Evolutionary conservation across 2,329 filamentous ascomycete species (phyloP).

Genomic region (Fusarium denticulatum): DNA sequence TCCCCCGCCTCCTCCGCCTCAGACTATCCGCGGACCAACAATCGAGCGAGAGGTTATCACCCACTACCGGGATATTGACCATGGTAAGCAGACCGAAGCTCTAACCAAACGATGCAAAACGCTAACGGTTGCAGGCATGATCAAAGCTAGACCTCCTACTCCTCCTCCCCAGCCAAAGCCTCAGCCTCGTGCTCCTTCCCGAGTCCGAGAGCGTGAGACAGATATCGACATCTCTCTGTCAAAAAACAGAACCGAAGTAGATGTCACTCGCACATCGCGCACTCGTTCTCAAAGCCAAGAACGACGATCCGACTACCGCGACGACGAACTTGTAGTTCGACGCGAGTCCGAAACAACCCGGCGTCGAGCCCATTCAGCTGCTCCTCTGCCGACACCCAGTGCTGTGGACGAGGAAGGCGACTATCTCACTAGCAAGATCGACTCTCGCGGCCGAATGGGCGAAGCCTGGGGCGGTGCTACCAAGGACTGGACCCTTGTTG

Average conservation of each 20-base stretch:
- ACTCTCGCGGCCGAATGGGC: slow-evolving; percentile 71
- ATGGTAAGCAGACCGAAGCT: slow-evolving; percentile 66
- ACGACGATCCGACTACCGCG: slow-evolving; percentile 56
- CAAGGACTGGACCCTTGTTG: slow-evolving; percentile 82
- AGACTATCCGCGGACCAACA: slow-evolving; percentile 77
- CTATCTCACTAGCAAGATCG: slow-evolving; percentile 66
- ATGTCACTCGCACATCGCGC: slow-evolving; percentile 58
- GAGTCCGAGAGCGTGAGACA: slow-evolving; percentile 61
- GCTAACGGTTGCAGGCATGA: slow-evolving; percentile 53
- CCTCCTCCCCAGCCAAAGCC: slow-evolving; percentile 59
- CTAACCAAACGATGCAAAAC: background rate
- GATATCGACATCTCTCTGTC: slow-evolving; percentile 71
- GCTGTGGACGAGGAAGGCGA: slow-evolving; percentile 68
- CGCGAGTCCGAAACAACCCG: slow-evolving; percentile 61
- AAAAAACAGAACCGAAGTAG: slow-evolving; percentile 65
- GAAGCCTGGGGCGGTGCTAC: slow-evolving; percentile 80
- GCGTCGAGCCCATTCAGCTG: slow-evolving; percentile 63
- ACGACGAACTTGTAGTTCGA: slow-evolving; percentile 75
- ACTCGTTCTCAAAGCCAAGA: slow-evolving; percentile 52
- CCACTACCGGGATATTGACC: slow-evolving; percentile 86
- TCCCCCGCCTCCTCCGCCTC: slow-evolving; percentile 68
- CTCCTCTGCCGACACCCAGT: slow-evolving; percentile 50
- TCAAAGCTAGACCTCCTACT: slow-evolving; percentile 55
- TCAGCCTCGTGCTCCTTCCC: slow-evolving; percentile 56
- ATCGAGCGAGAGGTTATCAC: slow-evolving; percentile 91